Base-by-base conservation (phyloP, 805 yeast species). In the Ogataea angusta region DNA sequence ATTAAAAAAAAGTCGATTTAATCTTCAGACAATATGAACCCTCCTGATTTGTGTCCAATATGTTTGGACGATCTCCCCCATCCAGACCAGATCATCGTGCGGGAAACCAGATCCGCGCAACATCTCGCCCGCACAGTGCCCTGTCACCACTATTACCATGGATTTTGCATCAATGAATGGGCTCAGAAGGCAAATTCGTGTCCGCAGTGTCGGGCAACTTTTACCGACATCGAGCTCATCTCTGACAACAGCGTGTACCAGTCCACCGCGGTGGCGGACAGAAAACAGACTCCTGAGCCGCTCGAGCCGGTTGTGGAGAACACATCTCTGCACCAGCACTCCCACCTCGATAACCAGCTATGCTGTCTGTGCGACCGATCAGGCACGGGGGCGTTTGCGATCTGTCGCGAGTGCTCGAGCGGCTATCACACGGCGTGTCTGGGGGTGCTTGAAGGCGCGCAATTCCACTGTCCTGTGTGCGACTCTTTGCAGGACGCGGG, bases 401-500 rank as follows among this genome's bases (percentile, higher is more conserved):
- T 58, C 13, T 64, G 69, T 39, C 45, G 45, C 4, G 60, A 60
- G 14, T 64, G 69, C 34, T 54, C 64, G 7, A 47, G 56, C 23
- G 59, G 61, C 14, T 63, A 52, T 43, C 69, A 64, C 40, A 43
- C 55, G 1, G 49, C 53, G 2, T 64, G 69, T 43, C 40, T 61
- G 12, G 64, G 64, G 10, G 40, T 53, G 18, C 36, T 51, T 18
- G 57, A 48, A 28, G 34, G 43, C 22, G 45, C 45, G 38, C 52
- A 43, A 7, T 63, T 56, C 47, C 52, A 53, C 28, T 64, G 69
- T 45, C 69, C 69, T 1, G 56, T 63, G 57, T 64, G 69, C 42
- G 68, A 64, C 27, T 49, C 56, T 10, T 30, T 46, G 22, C 66
- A 63, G 46, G 54, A 51, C 18, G 36, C 48, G 17, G 56, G 50